Evolutionary conservation across 495 filamentous ascomycete species (phyloP).

Genomic region (Terfezia claveryi): DNA sequence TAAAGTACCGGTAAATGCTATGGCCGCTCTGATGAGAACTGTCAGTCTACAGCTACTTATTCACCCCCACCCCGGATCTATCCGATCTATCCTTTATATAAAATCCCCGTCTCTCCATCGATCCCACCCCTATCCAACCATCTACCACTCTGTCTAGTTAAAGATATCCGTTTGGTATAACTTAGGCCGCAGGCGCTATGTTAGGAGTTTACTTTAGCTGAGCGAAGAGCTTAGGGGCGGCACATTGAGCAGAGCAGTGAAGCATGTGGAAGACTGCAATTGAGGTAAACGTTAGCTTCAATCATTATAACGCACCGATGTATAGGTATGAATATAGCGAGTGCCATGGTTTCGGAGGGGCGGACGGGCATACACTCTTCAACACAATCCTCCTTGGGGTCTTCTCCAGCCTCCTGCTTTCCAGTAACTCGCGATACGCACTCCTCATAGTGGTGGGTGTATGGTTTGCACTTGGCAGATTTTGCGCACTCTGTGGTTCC

Average conservation of each 20-base stretch:
- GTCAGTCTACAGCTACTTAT: no score
- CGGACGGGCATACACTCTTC: conserved; percentile 67
- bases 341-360: background rate
- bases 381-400: conserved; percentile 74
- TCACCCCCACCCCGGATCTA: no score
- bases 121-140: no score
- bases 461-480: conserved; percentile 58
- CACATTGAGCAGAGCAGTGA: conserved; percentile 78
- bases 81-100: no score
- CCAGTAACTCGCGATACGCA: conserved; percentile 80
- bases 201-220: conserved; percentile 49
- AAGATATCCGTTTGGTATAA: no score
- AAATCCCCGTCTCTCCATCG: no score
- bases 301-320: background rate
- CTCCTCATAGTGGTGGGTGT: conserved; percentile 95
- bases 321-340: conserved; percentile 7
- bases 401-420: conserved; percentile 42
- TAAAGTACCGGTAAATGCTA: no score
- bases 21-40: no score
- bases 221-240: conserved; percentile 85
- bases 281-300: conserved; percentile 5
- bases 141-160: no score
- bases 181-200: no score
- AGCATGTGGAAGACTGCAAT: conserved; percentile 81
- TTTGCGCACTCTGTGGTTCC: conserved; percentile 57